phyloP scores from a whole-genome alignment of 495 filamentous ascomycete genomes.

The Chaetomium cochliodes region DNA sequence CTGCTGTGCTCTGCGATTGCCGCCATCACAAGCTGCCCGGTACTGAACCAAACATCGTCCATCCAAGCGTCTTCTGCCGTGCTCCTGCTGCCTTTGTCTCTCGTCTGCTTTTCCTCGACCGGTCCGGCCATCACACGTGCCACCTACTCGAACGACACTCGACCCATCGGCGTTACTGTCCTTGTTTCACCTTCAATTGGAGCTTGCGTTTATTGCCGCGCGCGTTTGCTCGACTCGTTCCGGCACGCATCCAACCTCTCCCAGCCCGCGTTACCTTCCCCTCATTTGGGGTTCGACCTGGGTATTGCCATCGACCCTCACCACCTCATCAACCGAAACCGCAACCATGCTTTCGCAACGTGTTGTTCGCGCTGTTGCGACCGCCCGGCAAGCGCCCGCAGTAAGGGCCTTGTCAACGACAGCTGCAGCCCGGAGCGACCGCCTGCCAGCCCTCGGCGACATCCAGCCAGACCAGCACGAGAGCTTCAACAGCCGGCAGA shows the following conservation, averaged over 20 bases:
- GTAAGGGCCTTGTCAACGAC: conserved; percentile 63
- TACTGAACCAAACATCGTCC: background rate
- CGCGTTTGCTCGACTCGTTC: conserved; percentile 1
- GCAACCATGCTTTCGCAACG: conserved; percentile 34
- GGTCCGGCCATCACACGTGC: conserved; percentile 4
- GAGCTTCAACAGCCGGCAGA: conserved; percentile 76
- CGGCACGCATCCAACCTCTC: conserved; percentile 4
- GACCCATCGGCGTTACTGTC: conserved; percentile 1
- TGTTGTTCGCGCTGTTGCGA: conserved; percentile 35
- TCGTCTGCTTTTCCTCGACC: background rate
- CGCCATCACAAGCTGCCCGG: conserved; percentile 11
- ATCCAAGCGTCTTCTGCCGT: conserved; percentile 19
- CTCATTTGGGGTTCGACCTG: conserved; percentile 18
- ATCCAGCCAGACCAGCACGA: conserved; percentile 64
- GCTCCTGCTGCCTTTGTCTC: conserved; percentile 19
- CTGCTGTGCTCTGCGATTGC: conserved; percentile 5
- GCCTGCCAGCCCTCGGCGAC: conserved; percentile 79
- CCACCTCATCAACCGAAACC: background rate
- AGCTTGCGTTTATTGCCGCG: background rate
- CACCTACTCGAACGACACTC: conserved; percentile 15
- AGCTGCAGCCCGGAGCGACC: conserved; percentile 43
- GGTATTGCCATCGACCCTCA: conserved; percentile 6
- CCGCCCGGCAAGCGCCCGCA: conserved; percentile 12
- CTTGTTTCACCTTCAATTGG: conserved; percentile 10
- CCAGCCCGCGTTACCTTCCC: conserved; percentile 6